Base-by-base conservation (phyloP, 139 green algal species). In the Coccomyxa sp. region DNA sequence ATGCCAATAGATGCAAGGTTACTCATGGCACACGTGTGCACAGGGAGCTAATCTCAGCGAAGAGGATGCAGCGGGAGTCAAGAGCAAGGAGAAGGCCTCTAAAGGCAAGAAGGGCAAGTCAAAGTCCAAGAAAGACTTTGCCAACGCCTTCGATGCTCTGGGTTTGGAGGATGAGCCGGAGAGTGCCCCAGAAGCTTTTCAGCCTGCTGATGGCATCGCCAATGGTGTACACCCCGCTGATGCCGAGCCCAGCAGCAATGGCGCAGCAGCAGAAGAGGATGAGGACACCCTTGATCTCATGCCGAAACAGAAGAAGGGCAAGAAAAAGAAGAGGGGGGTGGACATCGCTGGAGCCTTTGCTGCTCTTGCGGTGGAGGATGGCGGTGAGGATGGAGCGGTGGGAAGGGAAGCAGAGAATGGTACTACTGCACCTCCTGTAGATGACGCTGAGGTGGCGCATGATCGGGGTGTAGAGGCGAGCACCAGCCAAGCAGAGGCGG, bases 361-460 rank as follows among this genome's bases (percentile, higher is more conserved):
- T 66, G 67, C 83, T 78, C 79, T 86, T 13, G 87, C 84, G 13
- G 80, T 95, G 63, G 91, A 87, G n/a, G 83, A 82, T 30, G 80
- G 80, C 14, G 79, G 85, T 59, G 59, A 38, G 25, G 66, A 66
- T n/a, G 83, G 71, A 51, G 45, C 57, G 16, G 1, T 0, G 23
- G 67, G 51, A 0, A 23, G 38, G 12, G 80, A 75, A 71, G 79
- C 58, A 83, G 82, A 80, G 68, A 59, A 38, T 78, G 3, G 28
- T 1, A 21, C 17, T 31, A 78, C 38, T 51, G 38, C 38, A 51
- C 38, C 38, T 51, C 38, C 38, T 51, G 7, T 78, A 32, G 14
- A 58, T 59, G 76, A 14, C 21, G 32, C 0, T 13, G 76, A 63
- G 15, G 15, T 14, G 25, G 30, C 13, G 30, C 13, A 14, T 7